phyloP scores from a whole-genome alignment of 164 flowering plant genomes.

The Protea cynaroides region DNA sequence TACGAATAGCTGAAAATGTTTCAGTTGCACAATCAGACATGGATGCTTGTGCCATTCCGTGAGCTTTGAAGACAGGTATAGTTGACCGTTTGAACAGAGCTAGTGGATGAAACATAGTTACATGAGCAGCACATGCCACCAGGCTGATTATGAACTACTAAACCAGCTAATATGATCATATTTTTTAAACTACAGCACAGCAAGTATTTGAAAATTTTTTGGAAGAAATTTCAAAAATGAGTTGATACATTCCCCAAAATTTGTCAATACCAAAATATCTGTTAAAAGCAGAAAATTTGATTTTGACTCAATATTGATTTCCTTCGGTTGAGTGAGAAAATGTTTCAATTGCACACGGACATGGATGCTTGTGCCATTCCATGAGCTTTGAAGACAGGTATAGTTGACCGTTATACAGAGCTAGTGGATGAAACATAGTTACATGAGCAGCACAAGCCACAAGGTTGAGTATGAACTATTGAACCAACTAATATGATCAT shows the following conservation, averaged over 20 bases:
- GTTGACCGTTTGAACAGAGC: conserved; percentile 95
- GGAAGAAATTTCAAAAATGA: neutral
- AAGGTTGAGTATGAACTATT: neutral
- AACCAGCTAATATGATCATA: neutral
- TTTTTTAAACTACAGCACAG: neutral
- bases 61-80: conserved; percentile 81
- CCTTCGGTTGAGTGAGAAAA: too few relatives aligned
- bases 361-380: conserved; percentile 83
- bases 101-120: conserved; percentile 17
- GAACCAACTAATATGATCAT: neutral
- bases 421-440: conserved; percentile 26
- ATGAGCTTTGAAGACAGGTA: conserved; percentile 86
- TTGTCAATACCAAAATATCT: too few relatives aligned
- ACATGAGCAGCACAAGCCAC: conserved; percentile 15
- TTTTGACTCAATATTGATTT: too few relatives aligned
- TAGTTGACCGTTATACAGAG: conserved; percentile 89
- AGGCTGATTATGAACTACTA: neutral
- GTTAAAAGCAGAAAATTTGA: too few relatives aligned
- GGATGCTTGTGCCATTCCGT: conserved; percentile 80
- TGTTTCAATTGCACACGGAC: conserved; percentile 85
- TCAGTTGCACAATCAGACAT: conserved; percentile 88
- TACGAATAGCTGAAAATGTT: conserved; percentile 93
- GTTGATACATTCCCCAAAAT: too few relatives aligned
- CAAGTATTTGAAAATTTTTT: neutral
- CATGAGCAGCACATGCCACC: conserved; percentile 14